Evolutionary conservation across 1,139 yeast species (phyloP), one percentile per base, ranked within the genome.

Genomic region (Meyerozyma athensensis): DNA sequence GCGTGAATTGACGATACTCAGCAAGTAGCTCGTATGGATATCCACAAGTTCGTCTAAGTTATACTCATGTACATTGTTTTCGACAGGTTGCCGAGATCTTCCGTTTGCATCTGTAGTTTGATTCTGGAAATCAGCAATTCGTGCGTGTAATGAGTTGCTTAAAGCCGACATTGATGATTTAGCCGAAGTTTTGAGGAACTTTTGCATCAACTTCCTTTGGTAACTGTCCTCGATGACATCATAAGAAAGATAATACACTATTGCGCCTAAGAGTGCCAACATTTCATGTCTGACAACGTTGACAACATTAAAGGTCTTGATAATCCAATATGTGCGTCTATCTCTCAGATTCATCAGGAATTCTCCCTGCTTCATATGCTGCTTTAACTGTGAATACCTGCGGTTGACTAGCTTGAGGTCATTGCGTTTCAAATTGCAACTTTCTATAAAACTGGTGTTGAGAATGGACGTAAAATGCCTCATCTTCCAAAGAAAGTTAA

Each of bases 401-500:
- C 35, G 30, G 23, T 37, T 45, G 12, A 54, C 47, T 33, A 43
- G 40, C 33, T 50, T 54, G 38, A 74, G 52, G 30, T 68, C 71
- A 30, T 56, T 59, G 38, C 61, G 59, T 23, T 67, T 55, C 38
- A 65, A 54, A n/a, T 56, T 50, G 36, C 61, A 63, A 38, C 32
- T 28, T 20, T 28, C 32, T 6, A 28, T 28, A 20, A 28, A 28
- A 17, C 32, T 20, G 18, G 32, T 20, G 18, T 28, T 28, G 18
- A 28, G 32, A 28, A 28, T 28, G 3, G 32, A 28, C 19, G 20
- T 28, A 14, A 82, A 73, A 44, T 86, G 81, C 44, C 81, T 76
- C 32, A 90, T 62, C 45, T 82, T 77, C 90, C 97, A 86, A 28
- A 92, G 58, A 52, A 89, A 86, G 52, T 89, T 86, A 63, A 92